Conservation (phyloP, 129 eudicot species). For the Arctium lappa region DNA sequence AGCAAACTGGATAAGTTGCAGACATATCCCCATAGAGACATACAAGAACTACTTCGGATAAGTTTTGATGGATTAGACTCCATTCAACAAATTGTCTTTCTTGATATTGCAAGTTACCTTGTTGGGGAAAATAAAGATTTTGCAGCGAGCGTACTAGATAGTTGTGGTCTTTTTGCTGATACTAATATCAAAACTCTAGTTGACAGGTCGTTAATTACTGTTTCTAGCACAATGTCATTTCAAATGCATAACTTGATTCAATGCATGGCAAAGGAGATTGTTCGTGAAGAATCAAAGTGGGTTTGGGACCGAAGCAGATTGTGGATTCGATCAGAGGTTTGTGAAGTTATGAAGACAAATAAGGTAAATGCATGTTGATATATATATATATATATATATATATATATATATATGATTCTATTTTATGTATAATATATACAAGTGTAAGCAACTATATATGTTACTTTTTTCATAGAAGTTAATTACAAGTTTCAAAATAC, state of each 20-base stretch:
- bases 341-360: neutral
- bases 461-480: neutral
- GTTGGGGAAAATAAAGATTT: conserved; percentile 1
- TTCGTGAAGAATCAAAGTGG: neutral
- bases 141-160: conserved; percentile 11
- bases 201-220: conserved; percentile 1
- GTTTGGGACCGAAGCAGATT: conserved; percentile 6
- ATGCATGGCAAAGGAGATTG: conserved; percentile 24
- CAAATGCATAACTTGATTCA: conserved; percentile 27
- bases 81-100: neutral
- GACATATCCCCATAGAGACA: neutral
- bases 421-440: too few relatives aligned
- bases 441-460: neutral
- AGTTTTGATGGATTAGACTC: too few relatives aligned
- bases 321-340: conserved; percentile 17
- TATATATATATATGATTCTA: neutral
- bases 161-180: neutral
- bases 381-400: too few relatives aligned
- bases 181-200: conserved; percentile 10
- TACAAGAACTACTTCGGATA: neutral
- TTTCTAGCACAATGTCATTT: neutral
- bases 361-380: neutral
- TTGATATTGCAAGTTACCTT: conserved; percentile 26
- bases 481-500: too few relatives aligned
- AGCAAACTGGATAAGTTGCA: neutral